Conservation (phyloP, 1,139 yeast genomes). For the Saccharomyces hybrid region DNA sequence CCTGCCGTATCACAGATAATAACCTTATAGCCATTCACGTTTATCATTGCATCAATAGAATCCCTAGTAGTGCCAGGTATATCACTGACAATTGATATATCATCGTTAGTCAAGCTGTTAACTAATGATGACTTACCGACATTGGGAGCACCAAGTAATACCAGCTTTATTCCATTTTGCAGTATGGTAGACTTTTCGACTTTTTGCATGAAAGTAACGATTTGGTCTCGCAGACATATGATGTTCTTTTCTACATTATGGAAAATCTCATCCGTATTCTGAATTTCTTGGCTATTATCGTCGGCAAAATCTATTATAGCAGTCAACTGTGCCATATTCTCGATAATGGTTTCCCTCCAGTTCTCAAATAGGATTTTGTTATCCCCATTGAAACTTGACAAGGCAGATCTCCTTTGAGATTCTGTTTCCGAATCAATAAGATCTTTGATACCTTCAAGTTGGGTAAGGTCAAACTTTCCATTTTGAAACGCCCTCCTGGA, state of each 20-base stretch:
- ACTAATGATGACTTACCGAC: conserved; percentile 91
- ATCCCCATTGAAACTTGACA: conserved; percentile 65
- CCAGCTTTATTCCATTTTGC: conserved; percentile 63
- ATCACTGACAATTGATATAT: conserved; percentile 86
- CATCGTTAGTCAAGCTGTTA: conserved; percentile 65
- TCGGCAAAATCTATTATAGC: conserved; percentile 96
- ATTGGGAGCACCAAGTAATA: conserved; percentile 85
- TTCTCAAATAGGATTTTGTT: conserved; percentile 45
- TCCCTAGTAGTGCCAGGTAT: conserved; percentile 96
- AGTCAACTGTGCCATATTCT: conserved; percentile 66
- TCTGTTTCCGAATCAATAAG: conserved; percentile 94
- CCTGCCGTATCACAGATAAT: conserved; percentile 94
- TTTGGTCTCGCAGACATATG: conserved; percentile 36
- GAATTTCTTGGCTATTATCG: conserved; percentile 67
- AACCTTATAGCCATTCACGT: conserved; percentile 78
- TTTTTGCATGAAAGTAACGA: conserved; percentile 43
- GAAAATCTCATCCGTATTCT: conserved; percentile 41
- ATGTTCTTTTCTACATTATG: conserved; percentile 44
- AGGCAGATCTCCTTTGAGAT: conserved; percentile 68
- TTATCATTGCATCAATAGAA: conserved; percentile 70
- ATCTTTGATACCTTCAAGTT: conserved; percentile 84
- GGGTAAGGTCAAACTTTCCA: conserved; percentile 63
- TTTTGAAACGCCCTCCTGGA: conserved; percentile 74
- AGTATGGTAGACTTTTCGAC: conserved; percentile 58
- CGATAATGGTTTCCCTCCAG: conserved; percentile 66